Conservation (phyloP, 345 rosid genomes). For the Triadica sebifera region DNA sequence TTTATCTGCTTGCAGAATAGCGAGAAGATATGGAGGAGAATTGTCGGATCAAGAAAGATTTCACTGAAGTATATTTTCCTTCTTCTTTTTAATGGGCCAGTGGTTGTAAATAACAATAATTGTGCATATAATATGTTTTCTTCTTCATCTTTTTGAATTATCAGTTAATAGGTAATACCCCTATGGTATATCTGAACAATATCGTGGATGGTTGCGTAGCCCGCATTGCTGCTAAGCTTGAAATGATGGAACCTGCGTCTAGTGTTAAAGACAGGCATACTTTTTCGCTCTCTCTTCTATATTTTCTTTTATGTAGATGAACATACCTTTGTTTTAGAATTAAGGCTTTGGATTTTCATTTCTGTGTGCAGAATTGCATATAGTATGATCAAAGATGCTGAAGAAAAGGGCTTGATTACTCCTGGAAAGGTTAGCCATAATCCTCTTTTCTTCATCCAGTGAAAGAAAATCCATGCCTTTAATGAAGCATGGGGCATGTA, state of each 20-base stretch:
- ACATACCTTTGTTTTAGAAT: neutral
- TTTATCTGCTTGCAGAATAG: neutral
- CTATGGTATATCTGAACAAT: constrained; percentile 92
- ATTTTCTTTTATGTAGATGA: neutral
- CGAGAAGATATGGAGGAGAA: neutral
- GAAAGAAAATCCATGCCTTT: neutral
- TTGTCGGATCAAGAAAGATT: constrained; percentile 9
- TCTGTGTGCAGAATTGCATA: constrained; percentile 62
- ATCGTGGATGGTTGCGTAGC: constrained; percentile 76
- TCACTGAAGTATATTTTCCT: neutral
- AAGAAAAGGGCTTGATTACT: constrained; percentile 64
- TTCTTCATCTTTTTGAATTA: neutral
- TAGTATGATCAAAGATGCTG: constrained; percentile 92
- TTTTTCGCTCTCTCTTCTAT: too few relatives aligned
- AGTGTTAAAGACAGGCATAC: constrained; percentile 71
- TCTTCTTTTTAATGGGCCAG: neutral
- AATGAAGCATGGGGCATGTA: too few relatives aligned
- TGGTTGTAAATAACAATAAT: neutral
- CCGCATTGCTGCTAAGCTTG: constrained; percentile 86
- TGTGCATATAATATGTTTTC: neutral
- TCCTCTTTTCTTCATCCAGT: neutral
- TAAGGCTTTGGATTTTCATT: neutral
- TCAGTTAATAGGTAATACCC: constrained; percentile 92
- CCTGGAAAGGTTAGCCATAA: constrained; percentile 80
- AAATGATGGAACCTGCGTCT: constrained; percentile 60